Base-by-base conservation (phyloP, 345 rosid species). In the Arabis alpina region DNA sequence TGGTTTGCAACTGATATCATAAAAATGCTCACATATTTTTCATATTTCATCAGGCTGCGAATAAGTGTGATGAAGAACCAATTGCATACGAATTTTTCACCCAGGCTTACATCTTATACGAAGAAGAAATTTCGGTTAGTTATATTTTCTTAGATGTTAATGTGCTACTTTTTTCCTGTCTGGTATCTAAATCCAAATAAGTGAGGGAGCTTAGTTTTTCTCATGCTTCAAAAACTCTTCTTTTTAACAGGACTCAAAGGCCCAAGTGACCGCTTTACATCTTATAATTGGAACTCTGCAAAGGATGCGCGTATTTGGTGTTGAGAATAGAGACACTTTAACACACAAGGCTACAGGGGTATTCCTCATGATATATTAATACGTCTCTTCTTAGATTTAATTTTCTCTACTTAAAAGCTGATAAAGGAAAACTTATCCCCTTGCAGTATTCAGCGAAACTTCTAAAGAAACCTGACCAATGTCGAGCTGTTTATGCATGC, bases 311-410 rank as follows among this genome's bases (percentile, higher is more conserved):
- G 93, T 94, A 39, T 94, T 94, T 77, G 98, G 99, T 59, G 91
- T 92, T 57, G 99, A 94, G 78, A 94, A 94, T 71, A 88, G 98
- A 79, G 98, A 93, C 82, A 93, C 98, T 24, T 82, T 93, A 73
- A 91, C 97, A 8, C 97, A 91, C 72, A 93, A 94, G 79, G 96
- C 99, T 39, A 89, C 86, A 0, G 99, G 99, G 98, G 99, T 94
- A 90, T 73, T 72, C 16, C 48, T 42, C 54, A 23, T 72, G 52
- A 39, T 48, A 67, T 53, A 55, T 53, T 60, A 50, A 13, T 44
- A 37, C 40, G 30, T 69, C 30, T 43, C 30, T 36, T 53, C 16
- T 2, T 52, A 41, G 15, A 64, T 59, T 71, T 53, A 12, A 1
- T 69, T 75, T 42, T 40, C 43, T n/a, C 28, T 73, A 24, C 54